These are phyloP conservation scores for Hydnomerulius pinastri DNA, from an alignment of 768 basidiomycete genomes.

Conservation along the genomic window DNA sequence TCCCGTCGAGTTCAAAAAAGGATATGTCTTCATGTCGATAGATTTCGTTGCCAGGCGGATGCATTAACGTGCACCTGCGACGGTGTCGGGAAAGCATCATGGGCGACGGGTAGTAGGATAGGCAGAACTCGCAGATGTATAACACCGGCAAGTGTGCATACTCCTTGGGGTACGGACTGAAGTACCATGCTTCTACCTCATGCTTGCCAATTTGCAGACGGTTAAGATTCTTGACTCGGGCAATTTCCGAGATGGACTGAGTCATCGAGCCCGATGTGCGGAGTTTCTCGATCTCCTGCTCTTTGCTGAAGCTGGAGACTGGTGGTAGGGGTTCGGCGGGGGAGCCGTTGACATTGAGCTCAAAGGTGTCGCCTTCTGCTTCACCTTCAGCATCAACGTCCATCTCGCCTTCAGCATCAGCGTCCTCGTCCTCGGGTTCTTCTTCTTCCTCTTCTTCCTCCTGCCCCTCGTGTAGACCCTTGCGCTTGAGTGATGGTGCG, in stretches of 20 bases:
- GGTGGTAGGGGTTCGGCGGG: conserved; percentile 55
- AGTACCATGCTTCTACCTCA: conserved; percentile 99
- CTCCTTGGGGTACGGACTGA: conserved; percentile 98
- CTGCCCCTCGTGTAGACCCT: conserved; percentile 59
- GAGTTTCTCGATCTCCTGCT: conserved; percentile 98
- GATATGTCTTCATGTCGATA: conserved; percentile 97
- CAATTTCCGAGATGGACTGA: conserved; percentile 96
- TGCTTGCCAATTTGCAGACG: conserved; percentile 93
- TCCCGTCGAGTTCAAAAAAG: conserved; percentile 98
- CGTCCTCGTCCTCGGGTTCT: conserved; percentile 49
- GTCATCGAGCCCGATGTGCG: conserved; percentile 99
- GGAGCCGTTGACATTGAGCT: conserved; percentile 51
- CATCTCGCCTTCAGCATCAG: conserved; percentile 47
- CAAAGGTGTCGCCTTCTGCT: conserved; percentile 67
- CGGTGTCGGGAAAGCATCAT: conserved; percentile 94
- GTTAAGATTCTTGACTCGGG: conserved; percentile 97
- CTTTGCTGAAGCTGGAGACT: conserved; percentile 81
- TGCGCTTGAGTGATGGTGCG: conserved; percentile 66
- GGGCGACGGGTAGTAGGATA: conserved; percentile 86
- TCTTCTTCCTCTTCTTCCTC: conserved; percentile 65
- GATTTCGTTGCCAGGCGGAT: conserved; percentile 99
- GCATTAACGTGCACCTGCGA: conserved; percentile 83
- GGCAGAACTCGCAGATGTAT: conserved; percentile 98
- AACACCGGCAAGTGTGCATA: conserved; percentile 94
- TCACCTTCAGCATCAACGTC: conserved; percentile 49